Evolutionary conservation across 805 yeast species (phyloP).

Genomic region (Saccharomycopsis selenospora): DNA sequence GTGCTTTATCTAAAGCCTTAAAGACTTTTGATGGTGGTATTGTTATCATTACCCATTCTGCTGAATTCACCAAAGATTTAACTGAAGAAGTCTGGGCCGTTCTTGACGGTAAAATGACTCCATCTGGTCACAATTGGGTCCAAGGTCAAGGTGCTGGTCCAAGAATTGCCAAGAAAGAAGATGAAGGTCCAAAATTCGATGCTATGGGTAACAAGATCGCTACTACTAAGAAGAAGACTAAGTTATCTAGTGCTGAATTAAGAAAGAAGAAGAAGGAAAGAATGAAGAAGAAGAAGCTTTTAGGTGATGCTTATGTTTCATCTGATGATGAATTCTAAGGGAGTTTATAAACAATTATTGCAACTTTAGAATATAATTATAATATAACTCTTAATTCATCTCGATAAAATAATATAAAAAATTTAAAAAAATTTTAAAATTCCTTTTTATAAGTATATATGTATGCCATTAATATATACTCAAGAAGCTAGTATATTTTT

Average conservation of each 20-base stretch:
- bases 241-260: conserved; percentile 97
- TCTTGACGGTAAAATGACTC: conserved; percentile 95
- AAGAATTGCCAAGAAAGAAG: conserved; percentile 94
- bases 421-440: too few species aligned
- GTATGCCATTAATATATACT: too few species aligned
- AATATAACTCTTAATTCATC: too few species aligned
- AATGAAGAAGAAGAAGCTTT: conserved; percentile 99
- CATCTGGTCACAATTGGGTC: conserved; percentile 99
- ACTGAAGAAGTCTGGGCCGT: conserved; percentile 99
- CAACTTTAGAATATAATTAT: too few species aligned
- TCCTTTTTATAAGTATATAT: too few species aligned
- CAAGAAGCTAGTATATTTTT: too few species aligned
- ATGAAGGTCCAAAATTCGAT: conserved; percentile 97
- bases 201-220: conserved; percentile 99
- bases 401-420: too few species aligned
- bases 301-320: conserved; percentile 98
- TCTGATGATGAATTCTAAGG: conserved; percentile 82
- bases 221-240: conserved; percentile 90
- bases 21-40: conserved; percentile 99
- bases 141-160: conserved; percentile 99
- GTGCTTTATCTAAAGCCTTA: conserved; percentile 98
- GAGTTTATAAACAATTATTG: too few species aligned
- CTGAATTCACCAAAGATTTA: conserved; percentile 98
- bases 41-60: conserved; percentile 99
- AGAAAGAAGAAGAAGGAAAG: conserved; percentile 99